Evolutionary conservation across 176 grass and related monocot genomes (phyloP).

Genomic region (Hsuehochloa calcarea): DNA sequence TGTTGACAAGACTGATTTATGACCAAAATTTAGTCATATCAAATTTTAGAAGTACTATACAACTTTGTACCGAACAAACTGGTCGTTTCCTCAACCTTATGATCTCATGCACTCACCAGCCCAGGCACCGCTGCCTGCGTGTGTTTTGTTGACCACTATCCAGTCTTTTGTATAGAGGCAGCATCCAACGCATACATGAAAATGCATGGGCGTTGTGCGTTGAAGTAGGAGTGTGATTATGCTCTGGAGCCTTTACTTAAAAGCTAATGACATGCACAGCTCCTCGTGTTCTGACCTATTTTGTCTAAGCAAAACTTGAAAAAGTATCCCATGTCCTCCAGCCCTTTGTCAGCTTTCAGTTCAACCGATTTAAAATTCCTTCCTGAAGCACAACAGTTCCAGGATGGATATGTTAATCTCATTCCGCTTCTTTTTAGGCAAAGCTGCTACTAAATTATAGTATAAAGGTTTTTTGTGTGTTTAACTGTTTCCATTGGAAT

Average conservation of each 20-base stretch:
- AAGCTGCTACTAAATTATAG: constrained; percentile 22
- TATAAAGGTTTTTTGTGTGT: constrained; percentile 17
- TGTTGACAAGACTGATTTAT: background rate
- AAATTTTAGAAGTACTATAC: background rate
- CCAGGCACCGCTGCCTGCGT: background rate
- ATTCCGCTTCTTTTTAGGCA: constrained; percentile 32
- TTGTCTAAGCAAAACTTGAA: constrained; percentile 34
- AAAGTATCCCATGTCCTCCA: constrained; percentile 31
- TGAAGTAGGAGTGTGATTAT: background rate
- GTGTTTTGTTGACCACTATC: background rate
- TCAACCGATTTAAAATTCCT: constrained; percentile 19
- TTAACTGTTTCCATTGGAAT: constrained; percentile 21
- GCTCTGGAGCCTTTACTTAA: background rate
- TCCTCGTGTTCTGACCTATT: background rate
- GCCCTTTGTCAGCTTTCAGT: constrained; percentile 39
- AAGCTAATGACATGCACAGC: background rate
- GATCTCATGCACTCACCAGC: background rate
- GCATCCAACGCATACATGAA: background rate
- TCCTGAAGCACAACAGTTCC: constrained; percentile 46
- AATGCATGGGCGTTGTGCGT: background rate
- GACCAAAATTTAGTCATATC: background rate
- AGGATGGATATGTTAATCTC: constrained; percentile 35
- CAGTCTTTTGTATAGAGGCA: background rate
- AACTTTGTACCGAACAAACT: background rate
- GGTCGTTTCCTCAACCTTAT: background rate